Conservation (phyloP, 2,329 filamentous ascomycete genomes). For the Fusarium secorum region DNA sequence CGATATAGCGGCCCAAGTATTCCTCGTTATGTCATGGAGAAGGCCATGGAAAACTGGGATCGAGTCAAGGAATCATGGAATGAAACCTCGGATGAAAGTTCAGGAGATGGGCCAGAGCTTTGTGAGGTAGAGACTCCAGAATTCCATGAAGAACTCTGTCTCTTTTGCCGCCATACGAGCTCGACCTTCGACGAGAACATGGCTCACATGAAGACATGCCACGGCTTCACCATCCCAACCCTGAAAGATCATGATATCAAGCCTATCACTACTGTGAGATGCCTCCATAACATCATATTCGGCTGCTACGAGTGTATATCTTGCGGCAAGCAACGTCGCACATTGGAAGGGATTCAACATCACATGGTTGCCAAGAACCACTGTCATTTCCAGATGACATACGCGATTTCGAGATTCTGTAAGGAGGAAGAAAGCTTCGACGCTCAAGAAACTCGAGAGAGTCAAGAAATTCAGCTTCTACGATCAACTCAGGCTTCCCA, state of each 20-base stretch:
- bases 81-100: rapidly evolving
- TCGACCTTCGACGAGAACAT: conserved; percentile 48
- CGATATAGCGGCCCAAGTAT: not conserved
- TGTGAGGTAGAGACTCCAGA: not conserved
- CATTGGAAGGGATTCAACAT: conserved; percentile 56
- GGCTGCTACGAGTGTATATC: conserved; percentile 59
- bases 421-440: not conserved
- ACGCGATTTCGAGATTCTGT: conserved; percentile 51
- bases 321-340: conserved; percentile 55
- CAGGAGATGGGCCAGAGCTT: not conserved
- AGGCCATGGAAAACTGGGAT: not conserved
- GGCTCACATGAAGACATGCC: conserved; percentile 58
- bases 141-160: not conserved
- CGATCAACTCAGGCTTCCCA: not conserved
- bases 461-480: not conserved
- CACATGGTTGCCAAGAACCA: conserved; percentile 60
- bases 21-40: not conserved
- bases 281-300: conserved; percentile 58
- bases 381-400: conserved; percentile 53
- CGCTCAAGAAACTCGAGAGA: not conserved
- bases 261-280: conserved; percentile 54
- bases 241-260: conserved; percentile 53
- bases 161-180: not conserved
- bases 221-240: conserved; percentile 56
- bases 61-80: not conserved